Percentiles rank a stretch among this genome's conserved stretches.
Evolutionary conservation across 148 eudicot species (phyloP).

Genomic region (Rhododendron kiyosumense): DNA sequence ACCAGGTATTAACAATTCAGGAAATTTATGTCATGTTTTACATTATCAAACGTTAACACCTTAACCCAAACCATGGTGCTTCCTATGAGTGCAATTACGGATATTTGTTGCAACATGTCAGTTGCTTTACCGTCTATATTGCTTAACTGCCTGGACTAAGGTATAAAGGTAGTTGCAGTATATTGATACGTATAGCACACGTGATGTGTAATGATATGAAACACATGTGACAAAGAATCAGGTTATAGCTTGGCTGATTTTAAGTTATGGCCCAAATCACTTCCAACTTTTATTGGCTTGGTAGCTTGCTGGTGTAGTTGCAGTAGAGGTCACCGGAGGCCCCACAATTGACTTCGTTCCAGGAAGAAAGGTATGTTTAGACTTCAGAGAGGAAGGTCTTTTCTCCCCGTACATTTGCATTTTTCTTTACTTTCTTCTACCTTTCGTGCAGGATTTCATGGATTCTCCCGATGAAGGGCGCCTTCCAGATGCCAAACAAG

Average conservation of each 20-base stretch:
- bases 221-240: too few relatives aligned
- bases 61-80: not conserved
- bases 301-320: conserved; percentile 94
- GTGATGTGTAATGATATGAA: not conserved
- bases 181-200: not conserved
- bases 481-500: conserved; percentile 79
- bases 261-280: not conserved
- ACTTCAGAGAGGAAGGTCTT: not conserved
- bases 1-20: conserved; percentile 48
- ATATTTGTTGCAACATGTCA: not conserved
- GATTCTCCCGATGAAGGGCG: conserved; percentile 76
- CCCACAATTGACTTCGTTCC: conserved; percentile 71
- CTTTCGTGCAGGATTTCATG: conserved; percentile 40
- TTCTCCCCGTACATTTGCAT: not conserved
- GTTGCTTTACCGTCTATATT: not conserved
- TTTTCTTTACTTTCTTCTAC: not conserved
- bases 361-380: conserved; percentile 58
- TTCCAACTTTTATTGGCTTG: conserved; percentile 5
- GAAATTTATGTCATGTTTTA: not conserved
- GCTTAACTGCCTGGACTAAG: not conserved
- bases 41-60: not conserved
- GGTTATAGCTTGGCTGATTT: not conserved
- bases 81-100: not conserved
- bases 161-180: not conserved
- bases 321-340: conserved; percentile 92